Percentiles rank a stretch among this genome's conserved stretches.
Conservation (phyloP, 345 rosid genomes). For the Stellera chamaejasme region DNA sequence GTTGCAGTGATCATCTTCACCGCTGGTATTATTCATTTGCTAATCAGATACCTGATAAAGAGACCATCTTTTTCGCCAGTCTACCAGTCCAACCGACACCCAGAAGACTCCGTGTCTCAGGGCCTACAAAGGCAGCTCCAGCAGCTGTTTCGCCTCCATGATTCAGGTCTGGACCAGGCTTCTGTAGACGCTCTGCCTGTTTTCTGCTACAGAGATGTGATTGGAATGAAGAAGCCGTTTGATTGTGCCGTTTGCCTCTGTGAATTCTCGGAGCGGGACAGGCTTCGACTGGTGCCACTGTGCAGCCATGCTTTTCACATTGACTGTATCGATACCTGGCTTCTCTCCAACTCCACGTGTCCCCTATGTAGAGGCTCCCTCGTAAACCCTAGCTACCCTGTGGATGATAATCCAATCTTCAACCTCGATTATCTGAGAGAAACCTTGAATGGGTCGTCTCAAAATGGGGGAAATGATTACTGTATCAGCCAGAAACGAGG, state of each 20-base stretch:
- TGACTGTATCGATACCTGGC: constrained; percentile 68
- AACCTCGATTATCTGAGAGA: constrained; percentile 21
- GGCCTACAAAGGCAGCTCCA: constrained; percentile 62
- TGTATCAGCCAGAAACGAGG: constrained; percentile 15
- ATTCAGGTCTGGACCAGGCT: constrained; percentile 71
- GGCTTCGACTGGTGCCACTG: constrained; percentile 53
- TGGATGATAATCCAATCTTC: constrained; percentile 17
- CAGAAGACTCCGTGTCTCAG: constrained; percentile 32
- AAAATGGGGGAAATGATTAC: constrained; percentile 21
- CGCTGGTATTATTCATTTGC: constrained; percentile 52
- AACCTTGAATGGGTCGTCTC: constrained; percentile 12
- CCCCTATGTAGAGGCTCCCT: constrained; percentile 63
- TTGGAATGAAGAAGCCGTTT: constrained; percentile 57
- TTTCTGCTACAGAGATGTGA: constrained; percentile 48
- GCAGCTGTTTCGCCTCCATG: constrained; percentile 55
- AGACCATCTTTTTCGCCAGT: constrained; percentile 33
- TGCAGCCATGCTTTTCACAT: constrained; percentile 78
- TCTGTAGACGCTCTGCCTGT: constrained; percentile 62
- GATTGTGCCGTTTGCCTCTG: constrained; percentile 76
- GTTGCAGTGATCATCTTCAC: constrained; percentile 45
- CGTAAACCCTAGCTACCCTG: constrained; percentile 16
- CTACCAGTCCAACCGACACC: constrained; percentile 34
- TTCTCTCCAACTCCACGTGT: constrained; percentile 73
- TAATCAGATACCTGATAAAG: constrained; percentile 39
- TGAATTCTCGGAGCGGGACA: constrained; percentile 48